Evolutionary conservation across 805 yeast genomes (phyloP).

Genomic region (Candida golubevii): DNA sequence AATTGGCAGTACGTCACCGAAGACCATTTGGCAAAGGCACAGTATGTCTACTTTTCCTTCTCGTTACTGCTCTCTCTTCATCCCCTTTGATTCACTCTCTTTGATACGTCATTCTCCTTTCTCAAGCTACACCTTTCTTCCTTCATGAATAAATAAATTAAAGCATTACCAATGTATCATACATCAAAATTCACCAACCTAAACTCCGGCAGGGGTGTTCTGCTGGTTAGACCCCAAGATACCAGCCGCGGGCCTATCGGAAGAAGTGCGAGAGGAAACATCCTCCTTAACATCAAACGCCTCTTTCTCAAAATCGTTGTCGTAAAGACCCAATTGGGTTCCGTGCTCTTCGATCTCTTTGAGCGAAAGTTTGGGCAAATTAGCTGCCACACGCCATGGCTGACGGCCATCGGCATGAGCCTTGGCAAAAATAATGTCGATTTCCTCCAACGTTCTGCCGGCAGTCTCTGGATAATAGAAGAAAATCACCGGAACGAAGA

Average conservation of each 20-base stretch:
- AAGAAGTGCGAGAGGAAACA: conserved; percentile 19
- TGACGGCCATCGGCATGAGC: conserved; percentile 53
- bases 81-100: no score
- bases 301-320: conserved; percentile 39
- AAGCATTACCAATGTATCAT: background rate
- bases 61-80: no score
- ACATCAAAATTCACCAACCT: background rate
- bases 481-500: conserved; percentile 53
- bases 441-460: conserved; percentile 43
- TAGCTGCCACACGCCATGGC: conserved; percentile 61
- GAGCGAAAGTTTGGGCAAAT: conserved; percentile 54
- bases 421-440: conserved; percentile 59
- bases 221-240: conserved; percentile 8
- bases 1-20: no score
- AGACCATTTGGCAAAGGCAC: no score
- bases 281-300: conserved; percentile 30
- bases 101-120: no score
- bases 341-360: conserved; percentile 61
- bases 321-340: conserved; percentile 51
- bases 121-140: no score
- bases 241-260: conserved; percentile 11
- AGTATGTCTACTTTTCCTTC: no score
- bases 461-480: conserved; percentile 46
- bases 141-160: no score
- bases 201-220: conserved; percentile 6